A percentile compares a stretch with the other conserved stretches of the same genome.
phyloP scores from a whole-genome alignment of 345 rosid genomes.

The Salix suchowensis region DNA sequence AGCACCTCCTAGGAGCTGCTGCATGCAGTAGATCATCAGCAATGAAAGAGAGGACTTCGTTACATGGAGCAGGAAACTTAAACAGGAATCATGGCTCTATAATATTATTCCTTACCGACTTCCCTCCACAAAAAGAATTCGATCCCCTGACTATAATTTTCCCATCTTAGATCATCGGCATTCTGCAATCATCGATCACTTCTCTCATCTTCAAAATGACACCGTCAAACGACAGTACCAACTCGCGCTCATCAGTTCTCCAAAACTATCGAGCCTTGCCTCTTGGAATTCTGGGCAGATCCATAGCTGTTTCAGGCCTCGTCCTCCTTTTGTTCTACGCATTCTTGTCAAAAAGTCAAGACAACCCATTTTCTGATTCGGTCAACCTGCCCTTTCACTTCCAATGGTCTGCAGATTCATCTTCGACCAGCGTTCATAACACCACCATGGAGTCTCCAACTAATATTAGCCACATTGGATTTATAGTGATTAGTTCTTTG shows the following conservation, averaged over 20 bases:
- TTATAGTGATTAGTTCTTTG: slow-evolving; percentile 10
- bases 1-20: too few relatives aligned
- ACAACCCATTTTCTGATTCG: neutral
- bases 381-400: neutral
- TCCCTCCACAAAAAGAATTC: too few relatives aligned
- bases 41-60: too few relatives aligned
- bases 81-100: too few relatives aligned
- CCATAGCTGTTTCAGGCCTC: slow-evolving; percentile 2
- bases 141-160: too few relatives aligned
- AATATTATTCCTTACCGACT: too few relatives aligned
- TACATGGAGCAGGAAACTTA: too few relatives aligned
- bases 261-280: neutral
- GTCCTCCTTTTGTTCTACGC: slow-evolving; percentile 8
- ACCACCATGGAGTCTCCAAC: neutral
- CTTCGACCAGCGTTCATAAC: neutral
- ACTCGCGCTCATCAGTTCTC: neutral
- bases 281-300: neutral
- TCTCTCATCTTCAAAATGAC: neutral
- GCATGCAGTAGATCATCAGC: too few relatives aligned
- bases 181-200: too few relatives aligned
- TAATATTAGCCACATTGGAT: slow-evolving; percentile 15
- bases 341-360: neutral
- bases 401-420: neutral
- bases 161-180: too few relatives aligned
- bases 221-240: neutral